Conservation (phyloP, 768 basidiomycete species). For the Psilocybe azurescens region DNA sequence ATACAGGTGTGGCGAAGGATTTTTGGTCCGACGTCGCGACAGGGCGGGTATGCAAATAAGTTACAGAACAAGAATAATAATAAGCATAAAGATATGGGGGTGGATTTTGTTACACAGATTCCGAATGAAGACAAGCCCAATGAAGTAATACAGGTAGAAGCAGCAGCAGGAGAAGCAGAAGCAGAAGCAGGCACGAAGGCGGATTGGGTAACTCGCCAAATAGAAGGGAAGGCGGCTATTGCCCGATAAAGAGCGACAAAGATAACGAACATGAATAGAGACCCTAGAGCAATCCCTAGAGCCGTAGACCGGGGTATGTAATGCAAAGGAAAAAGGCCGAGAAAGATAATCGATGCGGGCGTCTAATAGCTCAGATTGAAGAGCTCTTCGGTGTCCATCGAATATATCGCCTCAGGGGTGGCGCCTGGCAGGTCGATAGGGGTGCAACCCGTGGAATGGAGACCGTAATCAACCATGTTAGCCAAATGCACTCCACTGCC, state of each 20-base stretch:
- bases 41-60: slow-evolving; percentile 8
- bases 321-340: not conserved
- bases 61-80: slow-evolving; percentile 14
- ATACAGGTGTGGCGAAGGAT: not conserved
- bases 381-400: slow-evolving; percentile 34
- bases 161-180: not conserved
- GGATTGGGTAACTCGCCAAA: not conserved
- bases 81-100: slow-evolving; percentile 1
- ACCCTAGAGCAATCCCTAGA: not conserved
- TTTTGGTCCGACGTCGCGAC: not conserved
- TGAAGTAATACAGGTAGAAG: slow-evolving; percentile 1
- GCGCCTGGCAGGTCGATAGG: slow-evolving; percentile 3
- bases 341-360: not conserved
- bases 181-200: not conserved
- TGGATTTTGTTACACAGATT: slow-evolving; percentile 10
- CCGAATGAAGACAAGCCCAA: slow-evolving; percentile 4
- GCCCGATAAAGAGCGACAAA: not conserved
- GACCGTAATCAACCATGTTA: slow-evolving; percentile 9
- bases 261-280: not conserved
- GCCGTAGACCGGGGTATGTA: not conserved
- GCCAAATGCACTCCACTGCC: not conserved
- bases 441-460: not conserved
- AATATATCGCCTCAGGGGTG: slow-evolving; percentile 28
- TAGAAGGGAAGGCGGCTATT: not conserved
- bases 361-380: slow-evolving; percentile 24